Evolutionary conservation across 495 filamentous ascomycete species (phyloP).

Genomic region (Ascobolus immersus): DNA sequence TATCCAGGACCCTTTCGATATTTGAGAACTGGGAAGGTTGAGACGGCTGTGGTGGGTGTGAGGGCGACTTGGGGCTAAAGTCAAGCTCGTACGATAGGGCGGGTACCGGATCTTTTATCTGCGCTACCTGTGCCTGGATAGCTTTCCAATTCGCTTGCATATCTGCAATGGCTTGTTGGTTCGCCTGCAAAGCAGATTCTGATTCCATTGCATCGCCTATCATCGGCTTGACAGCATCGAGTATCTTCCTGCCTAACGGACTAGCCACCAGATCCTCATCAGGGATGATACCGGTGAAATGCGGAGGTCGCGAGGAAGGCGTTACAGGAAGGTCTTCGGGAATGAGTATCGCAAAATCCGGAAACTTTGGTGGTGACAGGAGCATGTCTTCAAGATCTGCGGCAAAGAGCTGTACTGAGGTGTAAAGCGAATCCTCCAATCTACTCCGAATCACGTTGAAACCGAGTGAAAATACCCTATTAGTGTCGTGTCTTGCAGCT

Average conservation of each 20-base stretch:
- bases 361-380: constrained; percentile 9
- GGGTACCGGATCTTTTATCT: too few relatives aligned
- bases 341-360: constrained; percentile 7
- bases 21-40: too few relatives aligned
- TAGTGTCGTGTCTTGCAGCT: constrained; percentile 8
- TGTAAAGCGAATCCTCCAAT: constrained; percentile 12
- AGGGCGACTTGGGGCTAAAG: too few relatives aligned
- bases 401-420: constrained; percentile 16
- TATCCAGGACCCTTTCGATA: too few relatives aligned
- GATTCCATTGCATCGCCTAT: constrained; percentile 52
- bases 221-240: constrained; percentile 50
- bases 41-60: too few relatives aligned
- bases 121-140: too few relatives aligned
- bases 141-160: too few relatives aligned
- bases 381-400: constrained; percentile 11
- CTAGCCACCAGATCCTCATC: constrained; percentile 5
- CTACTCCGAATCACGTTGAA: constrained; percentile 11
- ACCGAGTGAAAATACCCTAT: constrained; percentile 9
- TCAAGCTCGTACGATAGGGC: too few relatives aligned
- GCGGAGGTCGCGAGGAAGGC: not conserved
- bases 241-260: constrained; percentile 47
- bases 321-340: not conserved
- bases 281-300: not conserved
- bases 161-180: constrained; percentile 39
- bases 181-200: constrained; percentile 51